A percentile compares a stretch with the other conserved stretches of the same genome.
Evolutionary conservation across 2,329 filamentous ascomycete species (phyloP).

Genomic region (Cercospora beticola): DNA sequence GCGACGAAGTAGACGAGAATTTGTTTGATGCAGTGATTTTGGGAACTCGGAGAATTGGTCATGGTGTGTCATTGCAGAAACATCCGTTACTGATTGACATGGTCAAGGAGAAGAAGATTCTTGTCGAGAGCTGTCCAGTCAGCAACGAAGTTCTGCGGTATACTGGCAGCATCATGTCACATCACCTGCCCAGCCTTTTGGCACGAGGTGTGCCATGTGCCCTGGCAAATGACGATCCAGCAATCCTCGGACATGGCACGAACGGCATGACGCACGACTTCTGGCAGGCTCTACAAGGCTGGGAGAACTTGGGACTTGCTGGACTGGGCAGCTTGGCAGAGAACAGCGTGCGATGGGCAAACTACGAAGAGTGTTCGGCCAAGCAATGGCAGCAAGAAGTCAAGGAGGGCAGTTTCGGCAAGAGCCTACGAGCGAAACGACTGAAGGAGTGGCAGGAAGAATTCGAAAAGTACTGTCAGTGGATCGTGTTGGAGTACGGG

Average conservation of each 20-base stretch:
- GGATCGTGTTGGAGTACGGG: conserved; percentile 74
- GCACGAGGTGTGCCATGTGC: conserved; percentile 80
- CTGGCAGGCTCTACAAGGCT: conserved; percentile 88
- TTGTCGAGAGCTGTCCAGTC: conserved; percentile 87
- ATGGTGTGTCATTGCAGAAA: conserved; percentile 85
- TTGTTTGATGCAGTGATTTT: conserved; percentile 86
- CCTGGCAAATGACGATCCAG: conserved; percentile 88
- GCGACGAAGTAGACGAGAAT: conserved; percentile 74
- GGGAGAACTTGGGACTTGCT: conserved; percentile 85
- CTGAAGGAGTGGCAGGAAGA: conserved; percentile 75
- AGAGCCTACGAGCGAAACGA: conserved; percentile 67
- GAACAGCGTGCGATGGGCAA: conserved; percentile 88
- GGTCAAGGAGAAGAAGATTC: conserved; percentile 82
- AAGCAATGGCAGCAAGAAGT: conserved; percentile 72
- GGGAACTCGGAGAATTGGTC: conserved; percentile 83
- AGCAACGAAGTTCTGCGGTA: conserved; percentile 84
- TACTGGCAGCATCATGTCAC: conserved; percentile 71
- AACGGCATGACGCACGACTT: conserved; percentile 89
- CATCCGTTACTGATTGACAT: conserved; percentile 87
- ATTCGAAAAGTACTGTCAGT: conserved; percentile 89
- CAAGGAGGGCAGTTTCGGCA: conserved; percentile 70
- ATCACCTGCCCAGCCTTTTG: conserved; percentile 79
- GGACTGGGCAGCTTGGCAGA: conserved; percentile 84
- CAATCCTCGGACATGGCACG: conserved; percentile 78
- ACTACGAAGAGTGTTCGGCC: conserved; percentile 74